Conservation (phyloP, 371 early-diverging fungal genomes). For the Mucor irregularis region DNA sequence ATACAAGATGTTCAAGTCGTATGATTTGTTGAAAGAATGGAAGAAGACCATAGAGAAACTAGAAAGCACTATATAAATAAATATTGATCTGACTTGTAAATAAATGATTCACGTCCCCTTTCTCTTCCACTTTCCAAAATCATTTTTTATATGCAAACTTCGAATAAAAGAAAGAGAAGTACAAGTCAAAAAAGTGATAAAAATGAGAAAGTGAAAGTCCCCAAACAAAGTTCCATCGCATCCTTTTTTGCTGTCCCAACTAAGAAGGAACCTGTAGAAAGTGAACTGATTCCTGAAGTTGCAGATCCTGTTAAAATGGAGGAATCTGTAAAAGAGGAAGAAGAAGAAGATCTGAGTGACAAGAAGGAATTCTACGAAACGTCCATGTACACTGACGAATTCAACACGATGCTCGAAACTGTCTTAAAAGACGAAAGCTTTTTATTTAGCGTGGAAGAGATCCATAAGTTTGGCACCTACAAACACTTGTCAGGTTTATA, state of each 20-base stretch:
- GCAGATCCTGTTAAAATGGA: not conserved
- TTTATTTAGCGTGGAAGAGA: constrained; percentile 55
- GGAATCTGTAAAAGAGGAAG: not conserved
- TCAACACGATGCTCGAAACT: constrained; percentile 55
- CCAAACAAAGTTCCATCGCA: constrained; percentile 3
- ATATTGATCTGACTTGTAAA: no score
- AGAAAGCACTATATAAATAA: no score
- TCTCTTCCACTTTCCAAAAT: not conserved
- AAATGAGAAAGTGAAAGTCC: not conserved
- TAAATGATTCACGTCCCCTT: no score
- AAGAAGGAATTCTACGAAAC: constrained; percentile 9
- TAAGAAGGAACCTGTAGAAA: not conserved
- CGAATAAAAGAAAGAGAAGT: not conserved
- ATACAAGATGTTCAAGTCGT: not conserved
- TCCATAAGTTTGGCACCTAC: constrained; percentile 37
- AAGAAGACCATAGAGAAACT: not conserved
- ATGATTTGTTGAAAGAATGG: not conserved
- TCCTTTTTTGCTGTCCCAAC: not conserved
- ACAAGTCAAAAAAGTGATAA: not conserved
- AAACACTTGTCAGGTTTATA: constrained; percentile 41
- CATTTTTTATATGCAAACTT: not conserved
- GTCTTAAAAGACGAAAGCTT: constrained; percentile 56
- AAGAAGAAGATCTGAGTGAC: not conserved
- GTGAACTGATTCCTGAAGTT: not conserved
- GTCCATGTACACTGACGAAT: constrained; percentile 58